A percentile compares a stretch with the other conserved stretches of the same genome.
Evolutionary conservation across 1,284 basidiomycete genomes (phyloP).

Genomic region (Mycosarcoma mackinlayi): DNA sequence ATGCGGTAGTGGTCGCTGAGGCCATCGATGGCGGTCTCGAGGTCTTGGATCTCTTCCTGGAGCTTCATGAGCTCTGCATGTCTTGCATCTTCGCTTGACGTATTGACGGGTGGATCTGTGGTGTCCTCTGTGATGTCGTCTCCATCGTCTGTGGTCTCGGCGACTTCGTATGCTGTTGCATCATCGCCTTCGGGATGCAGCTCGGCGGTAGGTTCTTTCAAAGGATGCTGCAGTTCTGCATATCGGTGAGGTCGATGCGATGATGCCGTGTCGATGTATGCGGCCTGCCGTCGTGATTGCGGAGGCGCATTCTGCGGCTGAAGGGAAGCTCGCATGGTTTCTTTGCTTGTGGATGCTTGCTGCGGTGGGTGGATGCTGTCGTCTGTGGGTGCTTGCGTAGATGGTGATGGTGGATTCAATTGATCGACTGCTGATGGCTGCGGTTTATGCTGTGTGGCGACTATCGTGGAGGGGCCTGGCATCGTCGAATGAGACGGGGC

Average conservation of each 20-base stretch:
- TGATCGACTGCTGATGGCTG: not conserved
- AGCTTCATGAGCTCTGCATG: constrained; percentile 45
- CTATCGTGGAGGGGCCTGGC: not conserved
- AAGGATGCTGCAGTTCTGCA: not conserved
- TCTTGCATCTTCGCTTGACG: constrained; percentile 38
- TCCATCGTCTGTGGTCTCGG: constrained; percentile 17
- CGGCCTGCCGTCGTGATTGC: not conserved
- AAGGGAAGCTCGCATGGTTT: constrained; percentile 5
- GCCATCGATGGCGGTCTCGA: constrained; percentile 78
- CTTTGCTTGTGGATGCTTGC: not conserved
- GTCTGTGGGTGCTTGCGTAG: not conserved
- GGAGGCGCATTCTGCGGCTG: constrained; percentile 1
- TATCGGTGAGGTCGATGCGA: not conserved
- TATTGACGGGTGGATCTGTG: constrained; percentile 22
- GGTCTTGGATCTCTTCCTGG: constrained; percentile 71
- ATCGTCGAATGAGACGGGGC: not conserved
- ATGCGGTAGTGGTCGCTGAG: constrained; percentile 78
- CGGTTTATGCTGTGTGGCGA: not conserved
- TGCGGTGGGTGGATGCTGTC: not conserved
- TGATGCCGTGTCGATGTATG: constrained; percentile 6
- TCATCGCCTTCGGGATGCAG: constrained; percentile 1
- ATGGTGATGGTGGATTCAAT: not conserved
- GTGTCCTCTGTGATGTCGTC: constrained; percentile 22
- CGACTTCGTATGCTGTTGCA: constrained; percentile 7
- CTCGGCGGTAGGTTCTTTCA: constrained; percentile 1